Percentiles rank a stretch among this genome's conserved stretches.
Evolutionary conservation across 768 basidiomycete species (phyloP).

Genomic region (Hericium rajendrae): DNA sequence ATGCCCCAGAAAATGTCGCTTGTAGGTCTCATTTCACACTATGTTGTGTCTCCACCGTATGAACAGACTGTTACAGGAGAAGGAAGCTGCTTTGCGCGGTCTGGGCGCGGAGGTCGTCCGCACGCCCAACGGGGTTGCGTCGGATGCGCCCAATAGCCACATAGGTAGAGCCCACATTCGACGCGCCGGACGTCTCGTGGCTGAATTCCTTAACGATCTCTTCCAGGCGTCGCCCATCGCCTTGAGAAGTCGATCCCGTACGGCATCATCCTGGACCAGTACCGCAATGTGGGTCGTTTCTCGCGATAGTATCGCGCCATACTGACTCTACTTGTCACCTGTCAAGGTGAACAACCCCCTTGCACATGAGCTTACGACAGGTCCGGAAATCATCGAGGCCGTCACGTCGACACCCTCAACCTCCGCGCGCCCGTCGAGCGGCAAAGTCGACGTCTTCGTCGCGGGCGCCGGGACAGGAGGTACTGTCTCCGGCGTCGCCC

Average conservation of each 20-base stretch:
- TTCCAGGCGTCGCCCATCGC: slow-evolving; percentile 69
- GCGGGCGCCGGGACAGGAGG: slow-evolving; percentile 93
- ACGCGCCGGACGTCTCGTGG: slow-evolving; percentile 42
- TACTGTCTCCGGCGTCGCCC: slow-evolving; percentile 81
- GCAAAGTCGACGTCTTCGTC: slow-evolving; percentile 72
- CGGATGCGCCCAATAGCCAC: slow-evolving; percentile 84
- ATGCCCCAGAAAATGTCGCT: slow-evolving; percentile 94
- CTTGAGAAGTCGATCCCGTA: slow-evolving; percentile 71
- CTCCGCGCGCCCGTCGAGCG: slow-evolving; percentile 45
- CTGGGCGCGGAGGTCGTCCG: slow-evolving; percentile 92
- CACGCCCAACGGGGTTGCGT: slow-evolving; percentile 84
- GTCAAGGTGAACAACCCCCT: slow-evolving; percentile 70
- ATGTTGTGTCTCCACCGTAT: background rate
- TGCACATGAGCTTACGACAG: slow-evolving; percentile 87
- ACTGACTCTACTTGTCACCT: slow-evolving; percentile 4
- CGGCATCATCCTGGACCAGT: slow-evolving; percentile 91
- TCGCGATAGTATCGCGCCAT: background rate
- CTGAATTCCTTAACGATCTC: slow-evolving; percentile 79
- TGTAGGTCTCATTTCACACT: slow-evolving; percentile 25
- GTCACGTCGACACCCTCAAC: slow-evolving; percentile 59
- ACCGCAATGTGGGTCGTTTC: slow-evolving; percentile 48
- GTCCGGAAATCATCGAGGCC: slow-evolving; percentile 83
- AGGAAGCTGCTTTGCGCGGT: slow-evolving; percentile 84
- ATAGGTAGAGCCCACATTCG: slow-evolving; percentile 59
- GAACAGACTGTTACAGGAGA: slow-evolving; percentile 46